Conservation (phyloP, 2,329 filamentous ascomycete genomes). For the Stylonectria norvegica region DNA sequence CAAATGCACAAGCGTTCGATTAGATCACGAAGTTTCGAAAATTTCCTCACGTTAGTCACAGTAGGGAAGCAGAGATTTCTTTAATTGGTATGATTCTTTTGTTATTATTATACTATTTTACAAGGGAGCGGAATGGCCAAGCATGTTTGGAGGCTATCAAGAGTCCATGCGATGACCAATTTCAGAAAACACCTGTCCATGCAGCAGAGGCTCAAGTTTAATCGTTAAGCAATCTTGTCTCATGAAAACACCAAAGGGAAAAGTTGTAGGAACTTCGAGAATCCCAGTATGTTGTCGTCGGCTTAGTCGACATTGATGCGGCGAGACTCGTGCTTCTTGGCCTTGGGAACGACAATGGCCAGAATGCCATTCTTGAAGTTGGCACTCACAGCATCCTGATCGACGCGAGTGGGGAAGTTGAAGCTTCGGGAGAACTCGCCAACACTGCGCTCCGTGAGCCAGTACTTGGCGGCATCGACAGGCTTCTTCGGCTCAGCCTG, state of each 20-base stretch:
- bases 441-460: slow-evolving; percentile 63
- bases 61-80: background rate
- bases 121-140: slow-evolving; percentile 16
- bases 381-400: slow-evolving; percentile 60
- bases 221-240: slow-evolving; percentile 3
- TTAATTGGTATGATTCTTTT: slow-evolving; percentile 1
- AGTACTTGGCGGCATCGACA: slow-evolving; percentile 58
- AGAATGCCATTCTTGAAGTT: slow-evolving; percentile 64
- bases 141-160: slow-evolving; percentile 6
- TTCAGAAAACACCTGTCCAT: slow-evolving; percentile 15
- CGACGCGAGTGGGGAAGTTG: slow-evolving; percentile 62
- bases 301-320: slow-evolving; percentile 54
- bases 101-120: slow-evolving; percentile 18
- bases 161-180: background rate
- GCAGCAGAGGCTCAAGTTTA: slow-evolving; percentile 6
- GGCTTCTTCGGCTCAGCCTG: slow-evolving; percentile 28
- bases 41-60: too few species aligned
- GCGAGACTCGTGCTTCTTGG: slow-evolving; percentile 54
- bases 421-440: slow-evolving; percentile 68
- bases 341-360: slow-evolving; percentile 62
- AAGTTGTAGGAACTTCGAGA: background rate
- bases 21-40: too few species aligned
- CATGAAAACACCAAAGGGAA: background rate
- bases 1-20: too few species aligned
- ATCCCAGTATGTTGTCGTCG: background rate